phyloP scores from a whole-genome alignment of 2,329 filamentous ascomycete species.

The Tolypocladium ovalisporum region DNA sequence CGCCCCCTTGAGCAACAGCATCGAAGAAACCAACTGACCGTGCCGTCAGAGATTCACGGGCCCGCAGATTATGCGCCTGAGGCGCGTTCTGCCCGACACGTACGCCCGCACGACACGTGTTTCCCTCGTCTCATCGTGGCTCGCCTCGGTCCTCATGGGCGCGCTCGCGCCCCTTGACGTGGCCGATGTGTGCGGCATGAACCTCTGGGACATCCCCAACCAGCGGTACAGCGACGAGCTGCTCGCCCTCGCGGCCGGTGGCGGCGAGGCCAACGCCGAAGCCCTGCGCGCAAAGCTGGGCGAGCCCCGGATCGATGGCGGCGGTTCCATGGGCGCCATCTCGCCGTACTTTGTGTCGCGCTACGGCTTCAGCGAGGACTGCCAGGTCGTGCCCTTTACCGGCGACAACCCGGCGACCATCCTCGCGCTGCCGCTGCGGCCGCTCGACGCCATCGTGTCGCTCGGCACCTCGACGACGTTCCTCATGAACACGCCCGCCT shows the following conservation, averaged over 20 bases:
- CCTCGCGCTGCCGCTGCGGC: slow-evolving; percentile 74
- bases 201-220: slow-evolving; percentile 79
- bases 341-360: slow-evolving; percentile 67
- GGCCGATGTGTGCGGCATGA: slow-evolving; percentile 91
- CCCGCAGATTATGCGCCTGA: slow-evolving; percentile 88
- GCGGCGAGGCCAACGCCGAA: slow-evolving; percentile 38
- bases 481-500: slow-evolving; percentile 90
- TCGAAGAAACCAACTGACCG: not conserved
- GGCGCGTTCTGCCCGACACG: slow-evolving; percentile 65
- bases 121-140: slow-evolving; percentile 88
- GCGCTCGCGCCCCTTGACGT: slow-evolving; percentile 83
- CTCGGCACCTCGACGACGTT: slow-evolving; percentile 94
- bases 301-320: slow-evolving; percentile 68
- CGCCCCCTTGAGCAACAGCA: not conserved
- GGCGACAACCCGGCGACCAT: slow-evolving; percentile 97
- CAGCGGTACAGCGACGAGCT: slow-evolving; percentile 65
- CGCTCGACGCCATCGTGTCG: slow-evolving; percentile 87
- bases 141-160: slow-evolving; percentile 83
- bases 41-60: slow-evolving; percentile 73
- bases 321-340: slow-evolving; percentile 64
- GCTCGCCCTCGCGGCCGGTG: slow-evolving; percentile 60
- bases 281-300: slow-evolving; percentile 72
- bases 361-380: slow-evolving; percentile 67
- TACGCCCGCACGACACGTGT: slow-evolving; percentile 76
- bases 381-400: slow-evolving; percentile 75